Conservation (phyloP, 805 yeast species). For the Wickerhamomyces xylosicus region DNA sequence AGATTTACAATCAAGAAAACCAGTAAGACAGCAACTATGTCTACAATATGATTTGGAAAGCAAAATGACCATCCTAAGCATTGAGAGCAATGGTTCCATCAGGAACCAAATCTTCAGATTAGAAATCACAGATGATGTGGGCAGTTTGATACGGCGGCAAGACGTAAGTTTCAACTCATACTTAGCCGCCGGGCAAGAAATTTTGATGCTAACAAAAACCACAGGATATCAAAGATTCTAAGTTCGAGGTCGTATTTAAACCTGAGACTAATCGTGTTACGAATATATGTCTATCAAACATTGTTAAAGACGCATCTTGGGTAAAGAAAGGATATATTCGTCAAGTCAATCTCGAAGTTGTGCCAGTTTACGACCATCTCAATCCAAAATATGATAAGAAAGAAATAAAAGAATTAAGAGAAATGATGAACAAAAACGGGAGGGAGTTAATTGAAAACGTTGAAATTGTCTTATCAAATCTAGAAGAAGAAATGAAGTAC, state of each 20-base stretch:
- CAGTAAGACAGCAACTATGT: neutral
- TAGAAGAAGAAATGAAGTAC: slow-evolving; percentile 2
- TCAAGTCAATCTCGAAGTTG: neutral
- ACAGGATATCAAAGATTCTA: slow-evolving; percentile 5
- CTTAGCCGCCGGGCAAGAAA: no score
- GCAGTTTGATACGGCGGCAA: neutral
- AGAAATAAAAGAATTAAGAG: neutral
- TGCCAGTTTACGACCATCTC: neutral
- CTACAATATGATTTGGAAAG: slow-evolving; percentile 3
- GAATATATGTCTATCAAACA: slow-evolving; percentile 21
- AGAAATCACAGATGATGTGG: slow-evolving; percentile 5
- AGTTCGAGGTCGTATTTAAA: slow-evolving; percentile 6
- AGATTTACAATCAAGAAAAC: neutral
- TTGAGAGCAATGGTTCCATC: slow-evolving; percentile 4
- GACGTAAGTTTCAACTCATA: neutral
- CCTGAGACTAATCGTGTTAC: slow-evolving; percentile 6
- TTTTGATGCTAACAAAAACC: neutral
- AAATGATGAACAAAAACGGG: neutral
- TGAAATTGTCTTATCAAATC: neutral
- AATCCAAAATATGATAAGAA: slow-evolving; percentile 4
- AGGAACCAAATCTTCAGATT: slow-evolving; percentile 5
- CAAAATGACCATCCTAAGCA: slow-evolving; percentile 10
- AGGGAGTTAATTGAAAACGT: neutral
- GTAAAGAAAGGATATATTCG: slow-evolving; percentile 11
- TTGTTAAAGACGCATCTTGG: slow-evolving; percentile 26